Percentiles rank a stretch among this genome's conserved stretches.
Evolutionary conservation across 352 stramenopile genomes (phyloP).

Genomic region (Globisporangium recalcitrans): DNA sequence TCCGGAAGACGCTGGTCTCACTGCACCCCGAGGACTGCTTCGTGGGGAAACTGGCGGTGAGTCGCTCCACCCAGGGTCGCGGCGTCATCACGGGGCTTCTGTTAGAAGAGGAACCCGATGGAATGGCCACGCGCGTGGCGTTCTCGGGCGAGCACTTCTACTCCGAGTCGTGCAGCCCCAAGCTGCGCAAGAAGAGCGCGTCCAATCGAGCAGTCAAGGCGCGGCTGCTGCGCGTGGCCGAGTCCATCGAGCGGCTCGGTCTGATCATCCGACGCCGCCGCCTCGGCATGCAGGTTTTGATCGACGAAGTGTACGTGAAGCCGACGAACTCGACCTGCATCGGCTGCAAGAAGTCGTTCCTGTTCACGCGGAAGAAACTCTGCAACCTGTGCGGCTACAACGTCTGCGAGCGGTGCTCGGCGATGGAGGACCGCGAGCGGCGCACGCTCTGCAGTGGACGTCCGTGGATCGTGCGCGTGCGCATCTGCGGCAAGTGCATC

Average conservation of each 20-base stretch:
- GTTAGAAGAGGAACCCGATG: background rate
- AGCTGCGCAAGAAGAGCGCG: slow-evolving; percentile 1
- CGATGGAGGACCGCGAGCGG: background rate
- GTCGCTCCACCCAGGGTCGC: background rate
- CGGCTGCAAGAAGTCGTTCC: background rate
- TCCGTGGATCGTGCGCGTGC: background rate
- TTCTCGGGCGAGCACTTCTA: background rate
- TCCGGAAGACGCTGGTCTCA: background rate
- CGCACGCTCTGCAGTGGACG: background rate
- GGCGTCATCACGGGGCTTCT: background rate
- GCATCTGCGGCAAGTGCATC: background rate
- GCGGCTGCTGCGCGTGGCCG: background rate
- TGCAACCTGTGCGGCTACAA: background rate
- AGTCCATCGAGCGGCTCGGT: background rate
- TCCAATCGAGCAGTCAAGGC: background rate
- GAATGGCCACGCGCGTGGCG: background rate
- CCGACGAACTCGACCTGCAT: background rate
- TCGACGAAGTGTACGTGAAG: background rate
- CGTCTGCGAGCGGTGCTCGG: background rate
- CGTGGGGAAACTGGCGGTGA: background rate
- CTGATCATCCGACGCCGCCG: background rate
- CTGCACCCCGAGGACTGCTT: background rate
- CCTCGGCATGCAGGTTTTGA: background rate
- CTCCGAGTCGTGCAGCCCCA: background rate
- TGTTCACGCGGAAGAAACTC: background rate